Conservation (phyloP, 305 asterid species). For the Fraxinus greggii region DNA sequence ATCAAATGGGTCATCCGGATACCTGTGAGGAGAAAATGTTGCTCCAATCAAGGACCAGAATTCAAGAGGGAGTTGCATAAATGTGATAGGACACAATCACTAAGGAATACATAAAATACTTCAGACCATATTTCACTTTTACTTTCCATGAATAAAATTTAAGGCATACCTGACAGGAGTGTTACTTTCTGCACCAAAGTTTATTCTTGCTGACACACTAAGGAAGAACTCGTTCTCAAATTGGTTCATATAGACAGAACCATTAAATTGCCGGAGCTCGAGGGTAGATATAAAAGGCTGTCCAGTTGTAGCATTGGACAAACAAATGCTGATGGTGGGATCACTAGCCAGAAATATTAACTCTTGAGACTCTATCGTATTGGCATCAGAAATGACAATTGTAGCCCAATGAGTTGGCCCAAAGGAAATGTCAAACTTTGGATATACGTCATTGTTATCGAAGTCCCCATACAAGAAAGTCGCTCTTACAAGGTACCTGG, state of each 20-base stretch:
- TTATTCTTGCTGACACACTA: conserved; percentile 86
- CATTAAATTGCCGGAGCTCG: conserved; percentile 90
- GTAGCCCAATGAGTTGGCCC: conserved; percentile 96
- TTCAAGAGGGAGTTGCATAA: neutral
- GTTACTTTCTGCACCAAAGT: conserved; percentile 82
- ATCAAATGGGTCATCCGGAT: conserved; percentile 94
- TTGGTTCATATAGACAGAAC: conserved; percentile 62
- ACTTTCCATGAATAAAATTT: neutral
- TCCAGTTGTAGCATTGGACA: conserved; percentile 97
- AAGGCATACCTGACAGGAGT: conserved; percentile 66
- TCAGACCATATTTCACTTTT: neutral
- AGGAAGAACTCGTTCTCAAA: conserved; percentile 74
- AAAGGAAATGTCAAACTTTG: conserved; percentile 84
- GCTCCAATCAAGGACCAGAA: neutral
- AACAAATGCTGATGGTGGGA: conserved; percentile 70
- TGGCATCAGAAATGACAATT: conserved; percentile 80
- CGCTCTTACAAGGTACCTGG: conserved; percentile 83
- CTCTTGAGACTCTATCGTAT: conserved; percentile 68
- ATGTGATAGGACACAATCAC: neutral
- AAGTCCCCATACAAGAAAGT: conserved; percentile 88
- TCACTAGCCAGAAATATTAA: conserved; percentile 82
- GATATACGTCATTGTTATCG: conserved; percentile 73
- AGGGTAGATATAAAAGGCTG: conserved; percentile 92
- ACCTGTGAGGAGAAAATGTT: conserved; percentile 43
- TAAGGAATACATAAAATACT: neutral